Base-by-base conservation (phyloP, 768 basidiomycete genomes). In the Floccularia luteovirens region DNA sequence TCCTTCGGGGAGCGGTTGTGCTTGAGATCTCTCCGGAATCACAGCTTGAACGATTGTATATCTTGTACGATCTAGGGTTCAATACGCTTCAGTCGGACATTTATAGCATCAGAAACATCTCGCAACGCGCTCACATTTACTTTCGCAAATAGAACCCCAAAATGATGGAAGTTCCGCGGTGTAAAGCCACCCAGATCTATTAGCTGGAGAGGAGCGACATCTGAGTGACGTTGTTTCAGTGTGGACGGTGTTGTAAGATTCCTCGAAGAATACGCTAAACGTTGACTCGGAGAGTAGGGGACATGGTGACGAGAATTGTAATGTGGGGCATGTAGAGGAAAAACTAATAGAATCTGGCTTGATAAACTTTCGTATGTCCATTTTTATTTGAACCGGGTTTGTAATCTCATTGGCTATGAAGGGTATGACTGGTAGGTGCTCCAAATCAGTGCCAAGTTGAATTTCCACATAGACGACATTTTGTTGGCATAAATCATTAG, bases 41-140 rank as follows among this genome's bases (percentile, higher is more conserved):
- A 79, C 60, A 21, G 67, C 63, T 50, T 79, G 77, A 17, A 74
- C 48, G 43, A 79, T 70, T 0, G 63, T 70, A 52, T 69, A 77
- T 33, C 64, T 48, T 2, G 63, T 64, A n/a, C 72, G 66, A 47
- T 77, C 77, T 79, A 39, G 7, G 21, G 32, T n/a, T 27, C 17
- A 32, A 16, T n/a, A 31, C 31, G 17, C 24, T 33, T 32, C 5
- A 38, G 34, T n/a, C n/a, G 10, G 25, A 10, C 16, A 23, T 31
- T 22, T 31, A 12, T 23, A 14, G 21, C 30, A 22, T 31, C 31
- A 20, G 45, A 14, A 35, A 16, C 30, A 33, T 11, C 24, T 1
- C 43, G n/a, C n/a, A n/a, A n/a, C n/a, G n/a, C n/a, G n/a, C 64
- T 36, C 42, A 76, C 77, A 67, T 48, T 62, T 43, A 11, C 61